Evolutionary conservation across 106 monocot species (phyloP).

Genomic region (Dendrobium catenatum): DNA sequence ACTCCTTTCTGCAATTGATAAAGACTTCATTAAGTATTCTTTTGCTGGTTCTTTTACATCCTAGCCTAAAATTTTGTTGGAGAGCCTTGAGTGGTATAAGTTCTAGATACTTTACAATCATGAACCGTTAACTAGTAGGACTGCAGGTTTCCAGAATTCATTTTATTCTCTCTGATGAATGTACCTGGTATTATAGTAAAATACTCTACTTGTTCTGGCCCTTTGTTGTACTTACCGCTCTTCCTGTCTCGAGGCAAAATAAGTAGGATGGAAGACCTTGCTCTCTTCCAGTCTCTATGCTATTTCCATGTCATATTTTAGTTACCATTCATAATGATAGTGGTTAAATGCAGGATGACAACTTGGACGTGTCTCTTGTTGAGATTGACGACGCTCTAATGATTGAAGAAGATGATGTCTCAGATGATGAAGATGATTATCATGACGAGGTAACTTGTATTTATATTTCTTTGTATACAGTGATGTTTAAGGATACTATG

Average conservation of each 20-base stretch:
- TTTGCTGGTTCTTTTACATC: no score
- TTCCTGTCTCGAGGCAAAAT: background rate
- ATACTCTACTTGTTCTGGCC: background rate
- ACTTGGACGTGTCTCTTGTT: conserved; percentile 68
- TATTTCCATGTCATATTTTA: background rate
- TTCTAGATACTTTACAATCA: background rate
- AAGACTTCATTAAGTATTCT: no score
- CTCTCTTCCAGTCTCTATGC: background rate
- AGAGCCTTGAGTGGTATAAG: background rate
- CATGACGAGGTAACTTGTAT: conserved; percentile 54
- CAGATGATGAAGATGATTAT: conserved; percentile 85
- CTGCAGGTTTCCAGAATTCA: background rate
- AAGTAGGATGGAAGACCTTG: background rate
- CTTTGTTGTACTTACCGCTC: background rate
- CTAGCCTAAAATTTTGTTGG: no score
- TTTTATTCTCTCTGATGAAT: background rate
- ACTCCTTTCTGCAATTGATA: no score
- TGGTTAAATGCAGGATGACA: conserved; percentile 57
- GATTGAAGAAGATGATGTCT: conserved; percentile 93
- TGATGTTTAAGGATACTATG: background rate
- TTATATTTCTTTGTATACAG: background rate
- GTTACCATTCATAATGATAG: background rate
- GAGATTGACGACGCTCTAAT: conserved; percentile 89
- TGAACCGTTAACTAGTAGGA: background rate
- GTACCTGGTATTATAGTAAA: background rate